A percentile compares a stretch with the other conserved stretches of the same genome.
These are phyloP conservation scores for Mortierella polycephala DNA, from an alignment of 371 early-diverging fungal genomes.

Conservation along the genomic window DNA sequence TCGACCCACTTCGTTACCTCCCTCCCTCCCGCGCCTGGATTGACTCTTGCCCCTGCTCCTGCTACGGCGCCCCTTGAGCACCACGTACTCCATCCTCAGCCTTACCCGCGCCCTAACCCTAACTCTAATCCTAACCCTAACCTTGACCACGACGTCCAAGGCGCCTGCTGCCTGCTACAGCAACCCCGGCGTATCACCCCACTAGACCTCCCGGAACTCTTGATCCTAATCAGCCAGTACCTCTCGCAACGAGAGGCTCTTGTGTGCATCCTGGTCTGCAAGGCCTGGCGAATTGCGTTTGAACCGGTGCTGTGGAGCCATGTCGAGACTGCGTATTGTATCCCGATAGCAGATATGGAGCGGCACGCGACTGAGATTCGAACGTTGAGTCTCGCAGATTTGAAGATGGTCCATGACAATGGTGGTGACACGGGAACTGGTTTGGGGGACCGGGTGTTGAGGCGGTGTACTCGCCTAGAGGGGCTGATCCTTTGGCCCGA, in stretches of 20 bases:
- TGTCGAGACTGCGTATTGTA: slow-evolving; percentile 28
- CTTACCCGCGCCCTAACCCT: no score
- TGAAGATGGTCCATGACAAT: background rate
- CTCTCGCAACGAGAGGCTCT: slow-evolving; percentile 28
- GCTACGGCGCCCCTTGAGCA: no score
- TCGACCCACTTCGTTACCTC: no score
- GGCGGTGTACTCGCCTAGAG: slow-evolving; percentile 19
- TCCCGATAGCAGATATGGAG: slow-evolving; percentile 14
- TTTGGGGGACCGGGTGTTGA: slow-evolving; percentile 14
- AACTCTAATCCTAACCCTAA: no score
- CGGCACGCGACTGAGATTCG: slow-evolving; percentile 21
- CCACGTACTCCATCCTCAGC: no score
- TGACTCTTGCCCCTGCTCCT: no score
- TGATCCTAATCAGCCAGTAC: slow-evolving; percentile 14
- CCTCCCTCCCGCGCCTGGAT: no score
- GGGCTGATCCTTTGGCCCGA: slow-evolving; percentile 43
- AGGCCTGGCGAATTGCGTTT: slow-evolving; percentile 24
- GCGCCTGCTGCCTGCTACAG: no score
- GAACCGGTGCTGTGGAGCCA: slow-evolving; percentile 30
- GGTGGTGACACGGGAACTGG: background rate
- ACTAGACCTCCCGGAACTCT: slow-evolving; percentile 36
- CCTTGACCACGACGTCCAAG: no score
- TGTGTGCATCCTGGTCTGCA: slow-evolving; percentile 29
- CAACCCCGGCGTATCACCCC: no score
- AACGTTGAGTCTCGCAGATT: slow-evolving; percentile 13